Base-by-base conservation (phyloP, 306 rosid species). In the Lathyrus oleraceus region DNA sequence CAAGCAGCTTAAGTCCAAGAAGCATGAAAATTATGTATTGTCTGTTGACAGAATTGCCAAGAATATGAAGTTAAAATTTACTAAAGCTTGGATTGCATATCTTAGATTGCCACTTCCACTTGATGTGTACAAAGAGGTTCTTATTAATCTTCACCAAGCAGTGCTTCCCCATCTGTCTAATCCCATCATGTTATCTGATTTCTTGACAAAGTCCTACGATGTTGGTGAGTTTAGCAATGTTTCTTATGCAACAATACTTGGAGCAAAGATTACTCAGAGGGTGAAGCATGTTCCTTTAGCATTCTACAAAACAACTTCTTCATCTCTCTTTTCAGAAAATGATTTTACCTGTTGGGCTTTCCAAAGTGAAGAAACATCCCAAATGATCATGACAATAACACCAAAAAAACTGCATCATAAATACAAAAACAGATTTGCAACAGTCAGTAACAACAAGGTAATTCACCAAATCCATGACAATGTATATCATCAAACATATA, bases 41-140 rank as follows among this genome's bases (percentile, higher is more conserved):
- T 78, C 87, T 40, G 82, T 87, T 25, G 75, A 81, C 58, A 89
- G 64, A 66, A 73, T 90, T 66, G 77, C 78, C 45, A 91, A 86
- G 82, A 91, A 76, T 85, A 89, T 88, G 91, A 86, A 83, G 78
- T 78, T 81, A 57, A 91, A 94, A 79, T 91, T 94, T 74, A 83
- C 91, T 15, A 86, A 88, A 82, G 97, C 99, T n/a, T 94, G 99
- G 97, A 69, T 83, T n/a, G 69, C 86, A 2, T 91, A 73, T 82
- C 92, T 91, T 48, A 87, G 91, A 82, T 83, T 94, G 73, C 87
- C 87, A 11, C 97, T 94, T 84, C 95, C 97, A 59, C 78, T 94
- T 75, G 95, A 87, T 78, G 86, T 87, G 78, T 94, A 87, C 87
- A 94, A 94, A 73, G 97, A 88, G 90, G 99, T 88, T 82, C 97